Conservation (phyloP, 805 yeast genomes). For the Kazachstania taianensis region DNA sequence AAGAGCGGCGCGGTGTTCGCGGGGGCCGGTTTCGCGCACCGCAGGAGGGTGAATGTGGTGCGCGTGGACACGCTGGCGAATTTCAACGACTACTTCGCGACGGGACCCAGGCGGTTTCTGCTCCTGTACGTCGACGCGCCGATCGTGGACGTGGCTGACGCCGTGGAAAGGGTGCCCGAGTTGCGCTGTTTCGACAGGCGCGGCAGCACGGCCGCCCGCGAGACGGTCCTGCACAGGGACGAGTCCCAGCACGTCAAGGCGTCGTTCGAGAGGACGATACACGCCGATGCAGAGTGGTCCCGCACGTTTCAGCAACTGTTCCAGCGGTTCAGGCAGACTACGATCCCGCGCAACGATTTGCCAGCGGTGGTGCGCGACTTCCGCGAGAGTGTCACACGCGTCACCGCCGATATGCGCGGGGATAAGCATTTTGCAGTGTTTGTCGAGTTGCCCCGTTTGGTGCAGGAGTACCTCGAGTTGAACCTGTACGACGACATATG, state of each 20-base stretch:
- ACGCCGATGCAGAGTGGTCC: constrained; percentile 7
- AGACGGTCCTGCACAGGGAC: too few species aligned
- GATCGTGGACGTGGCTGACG: constrained; percentile 30
- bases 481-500: constrained; percentile 61
- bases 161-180: too few species aligned
- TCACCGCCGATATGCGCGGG: too few species aligned
- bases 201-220: too few species aligned
- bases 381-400: too few species aligned
- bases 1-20: constrained; percentile 45
- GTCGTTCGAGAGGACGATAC: constrained; percentile 10
- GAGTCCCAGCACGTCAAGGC: constrained; percentile 2
- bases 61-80: constrained; percentile 40
- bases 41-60: constrained; percentile 36
- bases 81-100: constrained; percentile 51
- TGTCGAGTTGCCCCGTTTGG: too few species aligned
- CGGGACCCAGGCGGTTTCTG: constrained; percentile 46
- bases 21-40: constrained; percentile 46
- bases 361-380: too few species aligned
- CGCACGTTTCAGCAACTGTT: constrained; percentile 2
- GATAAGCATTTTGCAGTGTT: too few species aligned
- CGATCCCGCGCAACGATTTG: too few species aligned
- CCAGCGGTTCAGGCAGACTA: too few species aligned
- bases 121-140: constrained; percentile 50
- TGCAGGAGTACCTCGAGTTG: constrained; percentile 64
- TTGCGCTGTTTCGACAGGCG: too few species aligned